phyloP scores from a whole-genome alignment of 1,139 yeast genomes.

The Taphrina wiesneri region DNA sequence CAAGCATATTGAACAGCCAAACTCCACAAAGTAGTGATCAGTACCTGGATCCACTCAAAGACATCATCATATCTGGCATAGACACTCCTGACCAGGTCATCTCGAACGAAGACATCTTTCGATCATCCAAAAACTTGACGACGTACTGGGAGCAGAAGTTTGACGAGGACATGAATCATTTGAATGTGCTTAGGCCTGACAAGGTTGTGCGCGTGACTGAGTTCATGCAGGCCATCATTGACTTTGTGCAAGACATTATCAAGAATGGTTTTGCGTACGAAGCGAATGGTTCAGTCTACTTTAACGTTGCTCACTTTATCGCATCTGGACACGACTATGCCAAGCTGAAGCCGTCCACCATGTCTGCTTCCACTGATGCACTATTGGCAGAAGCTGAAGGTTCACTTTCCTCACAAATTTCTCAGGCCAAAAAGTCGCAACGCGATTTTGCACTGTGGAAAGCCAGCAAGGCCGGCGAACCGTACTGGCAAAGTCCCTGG shows the following conservation, averaged over 20 bases:
- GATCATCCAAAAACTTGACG: constrained; percentile 60
- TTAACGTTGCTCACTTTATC: constrained; percentile 83
- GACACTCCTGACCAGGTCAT: constrained; percentile 76
- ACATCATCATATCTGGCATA: constrained; percentile 69
- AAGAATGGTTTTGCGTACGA: constrained; percentile 80
- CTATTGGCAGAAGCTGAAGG: constrained; percentile 96
- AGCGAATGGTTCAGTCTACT: constrained; percentile 86
- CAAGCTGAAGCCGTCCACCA: constrained; percentile 77
- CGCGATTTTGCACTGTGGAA: constrained; percentile 98
- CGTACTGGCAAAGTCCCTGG: constrained; percentile 94
- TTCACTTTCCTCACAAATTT: constrained; percentile 46
- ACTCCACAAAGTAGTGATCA: constrained; percentile 40
- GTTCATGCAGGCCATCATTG: constrained; percentile 87
- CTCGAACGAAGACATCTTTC: constrained; percentile 78
- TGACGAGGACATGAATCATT: constrained; percentile 77
- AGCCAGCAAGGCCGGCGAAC: constrained; percentile 95
- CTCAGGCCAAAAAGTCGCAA: constrained; percentile 60
- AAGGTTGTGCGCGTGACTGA: constrained; percentile 96
- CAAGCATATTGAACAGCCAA: constrained; percentile 44
- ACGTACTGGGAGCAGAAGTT: constrained; percentile 85
- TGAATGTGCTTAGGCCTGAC: constrained; percentile 82
- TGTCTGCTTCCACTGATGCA: constrained; percentile 89
- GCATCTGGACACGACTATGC: constrained; percentile 75
- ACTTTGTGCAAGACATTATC: constrained; percentile 72
- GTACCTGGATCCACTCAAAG: constrained; percentile 60